Base-by-base conservation (phyloP, 2,329 filamentous ascomycete genomes). In the Aspergillus brasiliensis region DNA sequence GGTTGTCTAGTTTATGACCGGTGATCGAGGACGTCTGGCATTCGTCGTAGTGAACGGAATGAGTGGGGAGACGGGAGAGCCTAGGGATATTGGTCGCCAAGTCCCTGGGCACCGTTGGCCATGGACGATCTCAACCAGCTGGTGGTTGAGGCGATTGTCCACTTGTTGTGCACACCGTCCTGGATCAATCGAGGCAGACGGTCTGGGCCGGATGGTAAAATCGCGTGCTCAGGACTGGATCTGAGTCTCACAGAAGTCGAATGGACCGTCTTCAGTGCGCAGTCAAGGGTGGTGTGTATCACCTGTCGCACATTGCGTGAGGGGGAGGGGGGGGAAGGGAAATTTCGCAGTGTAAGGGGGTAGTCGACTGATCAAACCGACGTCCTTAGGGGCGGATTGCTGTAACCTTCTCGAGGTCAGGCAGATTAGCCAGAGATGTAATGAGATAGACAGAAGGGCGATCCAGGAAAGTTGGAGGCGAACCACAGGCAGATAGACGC, bases 301-400 rank as follows among this genome's bases (percentile, higher is more conserved):
- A 66, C 53, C 53, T 59, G 46, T 28, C 40, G 49, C 51, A 58
- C 63, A 67, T 65, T 58, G 57, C 57, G 63, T 57, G 58, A 63
- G 57, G 55, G 44, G 51, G 6, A 27, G 23, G 25, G 47, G 49
- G 31, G 25, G 42, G 44, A 57, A 44, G n/a, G 53, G 44, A 40
- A 11, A 46, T 47, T 62, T 49, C 37, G 48, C 19, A 51, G 56
- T 51, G 53, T 56, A 56, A 58, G 56, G 47, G 62, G 52, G 48
- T 8, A 28, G 44, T 27, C 13, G 44, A 27, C 8, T 11, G 44
- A 23, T 27, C 19, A n/a, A 47, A 23, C 13, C 21, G 11, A 47
- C 21, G 44, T 42, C 40, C 40, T 42, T 10, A 27, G 11, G 15
- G 23, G 25, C 11, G 46, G 13, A 5, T 8, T 19, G 23, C 25